phyloP scores from a whole-genome alignment of 176 grass and related monocot genomes.

The Poa pratensis region DNA sequence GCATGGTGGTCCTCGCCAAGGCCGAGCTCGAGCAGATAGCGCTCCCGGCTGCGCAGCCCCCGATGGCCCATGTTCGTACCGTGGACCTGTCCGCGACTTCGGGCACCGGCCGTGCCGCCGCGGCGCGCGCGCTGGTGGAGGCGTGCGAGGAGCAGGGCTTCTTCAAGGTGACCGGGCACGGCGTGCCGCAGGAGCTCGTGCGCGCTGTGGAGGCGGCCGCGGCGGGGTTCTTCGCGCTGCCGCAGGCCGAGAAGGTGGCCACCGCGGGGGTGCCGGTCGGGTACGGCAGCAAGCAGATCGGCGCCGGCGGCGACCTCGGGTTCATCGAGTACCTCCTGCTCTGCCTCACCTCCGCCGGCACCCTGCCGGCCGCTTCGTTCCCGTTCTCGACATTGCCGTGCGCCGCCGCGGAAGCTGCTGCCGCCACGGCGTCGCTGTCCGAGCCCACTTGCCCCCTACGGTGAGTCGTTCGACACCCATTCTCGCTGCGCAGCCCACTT shows the following conservation, averaged over 20 bases:
- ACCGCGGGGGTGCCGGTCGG: constrained; percentile 43
- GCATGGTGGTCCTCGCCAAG: constrained; percentile 71
- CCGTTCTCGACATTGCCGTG: constrained; percentile 47
- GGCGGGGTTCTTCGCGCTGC: constrained; percentile 60
- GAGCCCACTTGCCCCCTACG: constrained; percentile 36
- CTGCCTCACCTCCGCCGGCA: constrained; percentile 31
- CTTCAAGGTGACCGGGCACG: constrained; percentile 84
- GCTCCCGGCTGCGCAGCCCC: constrained; percentile 41
- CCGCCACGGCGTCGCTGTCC: background rate
- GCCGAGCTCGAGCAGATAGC: constrained; percentile 71
- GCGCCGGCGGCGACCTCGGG: constrained; percentile 75
- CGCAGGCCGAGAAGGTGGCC: constrained; percentile 66
- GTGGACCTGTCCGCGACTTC: constrained; percentile 59
- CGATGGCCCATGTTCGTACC: constrained; percentile 39
- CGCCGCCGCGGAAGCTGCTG: background rate
- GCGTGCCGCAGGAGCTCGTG: constrained; percentile 60
- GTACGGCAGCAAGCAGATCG: constrained; percentile 78
- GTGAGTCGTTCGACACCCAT: constrained; percentile 30
- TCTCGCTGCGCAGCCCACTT: background rate
- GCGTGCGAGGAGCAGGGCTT: constrained; percentile 85
- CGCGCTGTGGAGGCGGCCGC: constrained; percentile 59
- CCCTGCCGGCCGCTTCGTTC: constrained; percentile 14
- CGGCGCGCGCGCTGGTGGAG: constrained; percentile 53
- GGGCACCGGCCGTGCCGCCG: constrained; percentile 29
- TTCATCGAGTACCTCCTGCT: constrained; percentile 91